Evolutionary conservation across 352 stramenopile genomes (phyloP).

Genomic region (Phytophthora tentaculata): DNA sequence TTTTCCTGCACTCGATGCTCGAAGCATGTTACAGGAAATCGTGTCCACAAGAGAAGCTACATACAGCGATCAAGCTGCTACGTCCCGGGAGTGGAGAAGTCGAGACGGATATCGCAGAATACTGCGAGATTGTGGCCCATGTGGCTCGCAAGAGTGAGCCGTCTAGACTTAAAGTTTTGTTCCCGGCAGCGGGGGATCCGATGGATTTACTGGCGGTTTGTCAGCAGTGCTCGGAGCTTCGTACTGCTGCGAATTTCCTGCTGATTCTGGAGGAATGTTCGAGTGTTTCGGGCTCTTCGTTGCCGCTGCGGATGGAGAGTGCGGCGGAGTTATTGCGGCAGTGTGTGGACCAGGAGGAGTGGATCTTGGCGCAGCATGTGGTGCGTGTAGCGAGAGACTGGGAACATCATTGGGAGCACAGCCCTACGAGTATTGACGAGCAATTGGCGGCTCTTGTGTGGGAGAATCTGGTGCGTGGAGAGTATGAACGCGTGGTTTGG

Average conservation of each 20-base stretch:
- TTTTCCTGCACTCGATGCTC: conserved; percentile 85
- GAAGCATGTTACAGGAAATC: conserved; percentile 63
- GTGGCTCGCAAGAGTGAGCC: conserved; percentile 87
- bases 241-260: conserved; percentile 84
- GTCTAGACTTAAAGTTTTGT: conserved; percentile 73
- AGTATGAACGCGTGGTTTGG: conserved; percentile 72
- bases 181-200: conserved; percentile 71
- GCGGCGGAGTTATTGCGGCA: conserved; percentile 68
- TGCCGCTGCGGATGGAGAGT: conserved; percentile 51
- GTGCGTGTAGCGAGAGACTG: conserved; percentile 85
- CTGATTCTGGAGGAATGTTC: conserved; percentile 82
- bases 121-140: conserved; percentile 86
- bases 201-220: conserved; percentile 69
- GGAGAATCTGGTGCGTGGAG: conserved; percentile 61
- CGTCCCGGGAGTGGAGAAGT: conserved; percentile 30
- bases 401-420: conserved; percentile 37
- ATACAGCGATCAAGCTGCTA: conserved; percentile 59
- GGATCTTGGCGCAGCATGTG: conserved; percentile 73
- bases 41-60: conserved; percentile 50
- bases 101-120: conserved; percentile 66
- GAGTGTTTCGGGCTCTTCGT: conserved; percentile 32
- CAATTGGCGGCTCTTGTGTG: conserved; percentile 59
- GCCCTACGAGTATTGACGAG: conserved; percentile 59
- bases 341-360: conserved; percentile 83
- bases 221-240: conserved; percentile 69